These are phyloP conservation scores for Ophiocordyceps sinensis DNA, from an alignment of 2,329 filamentous ascomycete genomes.

Conservation along the genomic window DNA sequence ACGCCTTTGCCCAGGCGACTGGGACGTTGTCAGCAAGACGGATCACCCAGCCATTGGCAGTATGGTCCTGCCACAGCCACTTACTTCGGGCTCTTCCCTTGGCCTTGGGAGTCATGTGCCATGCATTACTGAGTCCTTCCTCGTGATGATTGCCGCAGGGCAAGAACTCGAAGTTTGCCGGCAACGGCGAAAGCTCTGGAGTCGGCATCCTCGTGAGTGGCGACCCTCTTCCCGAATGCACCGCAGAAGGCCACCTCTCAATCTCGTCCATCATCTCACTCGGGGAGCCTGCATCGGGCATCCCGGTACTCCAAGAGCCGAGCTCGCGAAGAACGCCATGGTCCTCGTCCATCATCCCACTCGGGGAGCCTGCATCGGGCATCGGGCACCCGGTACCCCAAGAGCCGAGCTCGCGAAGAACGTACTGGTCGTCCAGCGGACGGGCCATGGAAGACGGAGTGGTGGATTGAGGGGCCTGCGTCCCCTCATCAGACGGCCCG, in stretches of 20 bases:
- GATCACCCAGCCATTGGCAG: not conserved
- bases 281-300: too few relatives aligned
- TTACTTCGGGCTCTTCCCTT: not conserved
- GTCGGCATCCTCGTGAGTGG: not conserved
- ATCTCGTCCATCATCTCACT: not conserved
- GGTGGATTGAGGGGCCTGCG: too few relatives aligned
- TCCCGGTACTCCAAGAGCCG: too few relatives aligned
- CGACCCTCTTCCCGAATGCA: not conserved
- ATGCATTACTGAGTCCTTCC: not conserved
- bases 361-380: too few relatives aligned
- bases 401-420: too few relatives aligned
- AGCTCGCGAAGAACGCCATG: too few relatives aligned
- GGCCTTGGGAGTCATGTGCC: not conserved
- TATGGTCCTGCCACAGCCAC: not conserved
- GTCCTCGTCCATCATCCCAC: too few relatives aligned
- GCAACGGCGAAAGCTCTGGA: not conserved
- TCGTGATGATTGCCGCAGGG: not conserved
- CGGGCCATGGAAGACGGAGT: too few relatives aligned
- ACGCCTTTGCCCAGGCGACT: not conserved
- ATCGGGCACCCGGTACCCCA: too few relatives aligned
- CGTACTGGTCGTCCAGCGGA: too few relatives aligned
- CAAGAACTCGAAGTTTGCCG: not conserved
- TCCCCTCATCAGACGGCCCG: too few relatives aligned
- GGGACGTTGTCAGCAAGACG: not conserved
- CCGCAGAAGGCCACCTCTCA: not conserved